Base-by-base conservation (phyloP, 169 alveolate species). In the Eimeria necatrix region DNA sequence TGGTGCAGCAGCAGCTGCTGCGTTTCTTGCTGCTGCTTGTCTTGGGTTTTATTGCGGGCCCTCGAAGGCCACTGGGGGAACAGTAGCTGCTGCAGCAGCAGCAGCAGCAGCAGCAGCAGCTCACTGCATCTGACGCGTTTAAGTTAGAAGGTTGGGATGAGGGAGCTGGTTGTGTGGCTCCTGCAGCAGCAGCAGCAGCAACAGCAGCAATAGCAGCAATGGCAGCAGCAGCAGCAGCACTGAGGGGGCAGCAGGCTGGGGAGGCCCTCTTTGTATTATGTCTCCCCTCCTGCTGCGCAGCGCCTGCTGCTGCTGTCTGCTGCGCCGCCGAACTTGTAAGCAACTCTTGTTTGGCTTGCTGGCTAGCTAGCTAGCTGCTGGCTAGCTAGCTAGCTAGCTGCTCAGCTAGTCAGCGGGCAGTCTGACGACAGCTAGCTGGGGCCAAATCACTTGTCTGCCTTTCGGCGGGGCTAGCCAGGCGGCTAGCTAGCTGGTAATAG, bases 31-130 rank as follows among this genome's bases (percentile, higher is more conserved):
- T n/a, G n/a, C n/a, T n/a, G n/a, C n/a, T n/a, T n/a, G 73, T 20
- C 73, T 61, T 61, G 73, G 73, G 5, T 61, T 26, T 61, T 61
- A 61, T 61, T 18, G 73, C 41, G 73, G 73, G 20, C 73, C 73
- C 73, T 61, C n/a, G 73, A 20, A 61, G 12, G 73, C 73, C n/a
- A n/a, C 22, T 26, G 8, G 73, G 20, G 73, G 8, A 20, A 8
- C 41, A 20, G 73, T 26, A 26, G 73, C 41, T 18, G 73, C 22
- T 61, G 73, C 22, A 18, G 73, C 73, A 61, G 73, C 73, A 6
- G 73, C 20, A 6, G 73, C 73, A 6, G 73, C 73, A 61, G 73
- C 73, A 61, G 73, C 73, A 61, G 73, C 73, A 61, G 73, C 73
- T 18, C n/a, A 12, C 73, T 6, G 73, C 73, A 61, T 20, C 73